Percentiles rank a stretch among this genome's conserved stretches.
phyloP scores from a whole-genome alignment of 768 basidiomycete species.

The Suillus clintonianus region DNA sequence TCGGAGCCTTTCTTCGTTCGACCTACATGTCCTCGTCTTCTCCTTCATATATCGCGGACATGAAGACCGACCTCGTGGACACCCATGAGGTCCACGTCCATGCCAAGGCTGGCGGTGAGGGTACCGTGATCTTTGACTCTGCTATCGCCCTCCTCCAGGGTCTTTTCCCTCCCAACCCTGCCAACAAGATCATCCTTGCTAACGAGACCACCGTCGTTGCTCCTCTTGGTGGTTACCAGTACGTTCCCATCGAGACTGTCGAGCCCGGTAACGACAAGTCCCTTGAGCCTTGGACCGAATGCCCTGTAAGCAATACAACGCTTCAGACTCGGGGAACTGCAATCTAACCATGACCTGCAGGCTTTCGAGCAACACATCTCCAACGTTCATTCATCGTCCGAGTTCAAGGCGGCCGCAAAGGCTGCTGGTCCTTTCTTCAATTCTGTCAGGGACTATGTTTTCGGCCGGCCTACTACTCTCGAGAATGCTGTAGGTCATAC shows the following conservation, averaged over 20 bases:
- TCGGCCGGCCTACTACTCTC: slow-evolving; percentile 64
- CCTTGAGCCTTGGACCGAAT: slow-evolving; percentile 77
- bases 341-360: slow-evolving; percentile 31
- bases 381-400: slow-evolving; percentile 58
- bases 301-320: slow-evolving; percentile 43
- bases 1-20: slow-evolving; percentile 62
- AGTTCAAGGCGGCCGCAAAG: slow-evolving; percentile 63
- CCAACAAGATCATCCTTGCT: slow-evolving; percentile 74
- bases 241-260: slow-evolving; percentile 87
- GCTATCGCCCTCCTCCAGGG: slow-evolving; percentile 85
- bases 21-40: slow-evolving; percentile 70
- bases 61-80: slow-evolving; percentile 69
- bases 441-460: slow-evolving; percentile 67
- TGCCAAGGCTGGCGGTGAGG: slow-evolving; percentile 84
- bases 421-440: slow-evolving; percentile 67
- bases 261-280: slow-evolving; percentile 82
- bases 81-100: slow-evolving; percentile 73
- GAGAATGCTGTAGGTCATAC: slow-evolving; percentile 61
- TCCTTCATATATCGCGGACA: slow-evolving; percentile 65
- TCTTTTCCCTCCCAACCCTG: slow-evolving; percentile 77
- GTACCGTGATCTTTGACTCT: slow-evolving; percentile 84
- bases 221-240: slow-evolving; percentile 84
- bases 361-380: slow-evolving; percentile 66
- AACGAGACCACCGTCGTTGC: slow-evolving; percentile 72
- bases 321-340: slow-evolving; percentile 13